A percentile compares a stretch with the other conserved stretches of the same genome.
Conservation (phyloP, 768 basidiomycete species). For the Thelephora ganbajun region DNA sequence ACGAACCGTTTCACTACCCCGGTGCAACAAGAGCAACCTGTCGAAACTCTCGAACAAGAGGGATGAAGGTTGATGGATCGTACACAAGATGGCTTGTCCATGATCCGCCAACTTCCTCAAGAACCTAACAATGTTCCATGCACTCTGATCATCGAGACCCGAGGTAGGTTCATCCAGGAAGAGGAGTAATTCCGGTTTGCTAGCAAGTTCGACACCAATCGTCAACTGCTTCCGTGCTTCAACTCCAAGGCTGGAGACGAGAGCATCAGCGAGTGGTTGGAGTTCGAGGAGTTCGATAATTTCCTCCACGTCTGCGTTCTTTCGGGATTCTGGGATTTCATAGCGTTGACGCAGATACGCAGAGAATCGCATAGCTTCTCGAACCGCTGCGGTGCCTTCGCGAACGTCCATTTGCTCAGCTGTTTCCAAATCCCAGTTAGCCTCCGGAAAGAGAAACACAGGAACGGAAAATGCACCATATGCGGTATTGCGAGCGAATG, state of each 20-base stretch:
- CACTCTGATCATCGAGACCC: slow-evolving; percentile 48
- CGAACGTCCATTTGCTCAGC: slow-evolving; percentile 82
- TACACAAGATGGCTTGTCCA: slow-evolving; percentile 84
- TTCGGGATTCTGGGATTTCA: slow-evolving; percentile 51
- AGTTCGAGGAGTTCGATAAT: slow-evolving; percentile 76
- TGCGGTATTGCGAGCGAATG: slow-evolving; percentile 55
- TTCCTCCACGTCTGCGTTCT: slow-evolving; percentile 69
- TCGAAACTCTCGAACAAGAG: slow-evolving; percentile 83
- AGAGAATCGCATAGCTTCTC: slow-evolving; percentile 80
- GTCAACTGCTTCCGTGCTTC: slow-evolving; percentile 77
- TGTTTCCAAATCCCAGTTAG: no score
- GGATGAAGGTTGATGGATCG: slow-evolving; percentile 81
- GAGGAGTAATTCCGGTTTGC: slow-evolving; percentile 68
- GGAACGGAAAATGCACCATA: slow-evolving; percentile 35
- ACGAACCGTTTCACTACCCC: slow-evolving; percentile 62
- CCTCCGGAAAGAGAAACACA: slow-evolving; percentile 11
- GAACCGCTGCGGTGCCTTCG: slow-evolving; percentile 68
- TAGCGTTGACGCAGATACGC: slow-evolving; percentile 74
- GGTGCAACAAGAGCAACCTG: slow-evolving; percentile 49
- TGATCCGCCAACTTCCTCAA: slow-evolving; percentile 69
- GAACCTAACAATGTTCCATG: slow-evolving; percentile 76
- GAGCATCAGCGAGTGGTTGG: slow-evolving; percentile 70
- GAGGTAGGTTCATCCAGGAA: slow-evolving; percentile 50
- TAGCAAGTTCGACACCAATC: slow-evolving; percentile 84
- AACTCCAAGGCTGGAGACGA: slow-evolving; percentile 55